Base-by-base conservation (phyloP, 768 basidiomycete genomes). In the Tricholoma hemisulphureum region DNA sequence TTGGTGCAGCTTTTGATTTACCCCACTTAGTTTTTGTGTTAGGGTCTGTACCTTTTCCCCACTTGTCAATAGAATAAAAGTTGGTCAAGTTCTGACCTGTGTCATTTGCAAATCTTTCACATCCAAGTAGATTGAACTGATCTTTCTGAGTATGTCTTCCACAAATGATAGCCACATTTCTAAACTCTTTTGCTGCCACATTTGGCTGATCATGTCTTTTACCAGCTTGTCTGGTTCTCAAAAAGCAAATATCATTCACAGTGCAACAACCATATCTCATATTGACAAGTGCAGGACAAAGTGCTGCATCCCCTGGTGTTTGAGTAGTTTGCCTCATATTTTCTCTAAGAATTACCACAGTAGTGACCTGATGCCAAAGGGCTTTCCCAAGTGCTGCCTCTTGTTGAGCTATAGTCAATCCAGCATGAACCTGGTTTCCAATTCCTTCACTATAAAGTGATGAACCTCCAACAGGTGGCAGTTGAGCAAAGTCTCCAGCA, bases 31-130 rank as follows among this genome's bases (percentile, higher is more conserved):
- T 31, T 24, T 51, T 34, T 31, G 18, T 14, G n/a, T 10, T 18
- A 2, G 26, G 24, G 21, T 51, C 49, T 18, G 10, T 21, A 10
- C 32, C 49, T 51, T 29, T 20, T 31, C 26, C 24, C 28, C 18
- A 18, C 32, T 53, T 29, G 34, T 52, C 51, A 32, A 52, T 32
- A 23, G 69, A 71, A 55, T 69, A 69, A 56, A 76, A 77, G 13
- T 64, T 7, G 13, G 29, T 26, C 13, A 75, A 41, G 8, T 53
- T 35, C 53, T 70, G 66, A 3, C 21, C 9, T 20, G 39, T 41
- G 9, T 41, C 39, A 41, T 4, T 10, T 41, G 39, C 39, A 41
- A 41, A 41, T 41, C 39, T 41, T 9, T 41, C 39, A 41, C 18
- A 6, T 9, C 39, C 39, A 41, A 41, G 39, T 41, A 20, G 9